Conservation (phyloP, 1,139 yeast species). For the Candida smagusa region DNA sequence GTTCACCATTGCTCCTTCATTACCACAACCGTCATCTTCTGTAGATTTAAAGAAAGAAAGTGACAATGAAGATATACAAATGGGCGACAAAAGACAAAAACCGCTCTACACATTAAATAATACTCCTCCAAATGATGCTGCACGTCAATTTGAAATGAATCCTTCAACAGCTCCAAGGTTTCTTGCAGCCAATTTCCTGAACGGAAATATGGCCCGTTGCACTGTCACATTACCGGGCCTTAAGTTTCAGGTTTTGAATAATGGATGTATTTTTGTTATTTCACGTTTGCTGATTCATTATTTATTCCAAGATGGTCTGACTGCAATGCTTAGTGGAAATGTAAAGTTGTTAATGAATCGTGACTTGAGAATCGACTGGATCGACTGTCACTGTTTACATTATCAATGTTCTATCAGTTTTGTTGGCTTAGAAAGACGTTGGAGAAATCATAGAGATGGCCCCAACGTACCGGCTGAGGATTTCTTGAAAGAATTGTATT, state of each 20-base stretch:
- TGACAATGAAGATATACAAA: conserved; percentile 3
- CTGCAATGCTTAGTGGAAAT: conserved; percentile 58
- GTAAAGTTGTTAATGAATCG: conserved; percentile 60
- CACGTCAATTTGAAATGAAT: conserved; percentile 62
- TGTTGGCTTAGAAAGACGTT: conserved; percentile 25
- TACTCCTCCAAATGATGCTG: conserved; percentile 9
- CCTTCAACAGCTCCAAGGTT: conserved; percentile 66
- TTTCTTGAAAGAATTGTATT: conserved; percentile 22
- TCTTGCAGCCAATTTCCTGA: conserved; percentile 49
- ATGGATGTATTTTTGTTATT: conserved; percentile 63
- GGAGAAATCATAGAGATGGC: conserved; percentile 14
- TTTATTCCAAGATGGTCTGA: conserved; percentile 66
- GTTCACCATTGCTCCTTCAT: conserved; percentile 19
- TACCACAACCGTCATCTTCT: conserved; percentile 5
- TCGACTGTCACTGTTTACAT: conserved; percentile 51
- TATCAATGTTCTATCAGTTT: conserved; percentile 27
- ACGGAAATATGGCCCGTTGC: conserved; percentile 52
- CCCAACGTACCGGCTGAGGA: conserved; percentile 14
- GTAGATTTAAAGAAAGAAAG: conserved; percentile 2
- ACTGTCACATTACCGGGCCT: conserved; percentile 62
- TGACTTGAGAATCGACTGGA: conserved; percentile 65
- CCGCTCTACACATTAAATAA: conserved; percentile 9
- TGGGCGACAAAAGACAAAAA: conserved; percentile 3
- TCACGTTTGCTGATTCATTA: conserved; percentile 54
- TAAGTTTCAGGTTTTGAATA: conserved; percentile 62